A percentile compares a stretch with the other conserved stretches of the same genome.
phyloP scores from a whole-genome alignment of 768 basidiomycete genomes.

The Collybia sordida region DNA sequence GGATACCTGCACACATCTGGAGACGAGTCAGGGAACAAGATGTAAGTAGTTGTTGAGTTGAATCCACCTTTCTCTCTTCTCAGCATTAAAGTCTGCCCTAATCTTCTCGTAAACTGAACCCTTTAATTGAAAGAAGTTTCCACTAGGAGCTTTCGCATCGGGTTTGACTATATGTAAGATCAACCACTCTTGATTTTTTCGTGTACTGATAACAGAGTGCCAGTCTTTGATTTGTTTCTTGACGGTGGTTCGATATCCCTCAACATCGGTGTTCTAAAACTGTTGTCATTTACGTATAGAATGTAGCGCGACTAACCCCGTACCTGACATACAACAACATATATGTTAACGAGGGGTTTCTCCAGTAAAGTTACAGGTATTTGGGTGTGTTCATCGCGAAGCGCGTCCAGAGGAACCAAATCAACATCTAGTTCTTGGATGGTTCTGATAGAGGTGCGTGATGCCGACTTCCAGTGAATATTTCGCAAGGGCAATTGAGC shows the following conservation, averaged over 20 bases:
- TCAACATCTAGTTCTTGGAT: slow-evolving; percentile 87
- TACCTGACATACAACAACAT: slow-evolving; percentile 88
- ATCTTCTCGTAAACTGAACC: slow-evolving; percentile 87
- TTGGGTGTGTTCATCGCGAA: slow-evolving; percentile 76
- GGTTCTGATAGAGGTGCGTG: slow-evolving; percentile 72
- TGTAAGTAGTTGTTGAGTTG: not conserved
- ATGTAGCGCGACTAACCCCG: slow-evolving; percentile 17
- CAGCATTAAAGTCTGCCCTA: slow-evolving; percentile 86
- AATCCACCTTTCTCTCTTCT: slow-evolving; percentile 79
- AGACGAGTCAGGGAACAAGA: slow-evolving; percentile 6
- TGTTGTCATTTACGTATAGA: not conserved
- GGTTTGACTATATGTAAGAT: slow-evolving; percentile 84
- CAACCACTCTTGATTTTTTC: slow-evolving; percentile 92
- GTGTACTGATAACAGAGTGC: slow-evolving; percentile 62
- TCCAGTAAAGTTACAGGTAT: slow-evolving; percentile 78
- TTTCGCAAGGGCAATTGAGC: slow-evolving; percentile 82
- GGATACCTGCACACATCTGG: slow-evolving; percentile 79
- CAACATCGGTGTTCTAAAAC: slow-evolving; percentile 56
- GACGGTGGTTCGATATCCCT: slow-evolving; percentile 74
- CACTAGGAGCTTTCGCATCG: slow-evolving; percentile 56
- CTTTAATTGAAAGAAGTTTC: slow-evolving; percentile 82
- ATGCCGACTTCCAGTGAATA: slow-evolving; percentile 87
- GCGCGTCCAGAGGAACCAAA: slow-evolving; percentile 63
- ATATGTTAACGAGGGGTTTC: slow-evolving; percentile 84
- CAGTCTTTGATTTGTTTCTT: slow-evolving; percentile 93